A percentile compares a stretch with the other conserved stretches of the same genome.
These are phyloP conservation scores for Pezicula carpinea DNA, from an alignment of 2,329 filamentous ascomycete species.

Conservation along the genomic window DNA sequence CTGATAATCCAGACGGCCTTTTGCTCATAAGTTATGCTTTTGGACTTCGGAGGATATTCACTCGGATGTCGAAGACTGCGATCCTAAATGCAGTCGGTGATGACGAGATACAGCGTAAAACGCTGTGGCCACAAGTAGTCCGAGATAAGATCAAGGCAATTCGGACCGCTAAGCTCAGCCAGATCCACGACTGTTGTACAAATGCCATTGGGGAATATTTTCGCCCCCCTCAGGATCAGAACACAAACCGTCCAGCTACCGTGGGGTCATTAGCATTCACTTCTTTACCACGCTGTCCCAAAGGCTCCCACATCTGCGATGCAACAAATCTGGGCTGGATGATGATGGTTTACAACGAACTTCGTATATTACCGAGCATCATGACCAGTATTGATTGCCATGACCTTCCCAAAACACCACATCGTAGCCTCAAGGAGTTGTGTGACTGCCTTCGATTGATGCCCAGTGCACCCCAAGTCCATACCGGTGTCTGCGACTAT, in stretches of 20 bases:
- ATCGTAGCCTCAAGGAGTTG: conserved; percentile 40
- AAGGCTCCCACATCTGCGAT: conserved; percentile 45
- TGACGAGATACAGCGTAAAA: conserved; percentile 36
- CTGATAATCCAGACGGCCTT: conserved; percentile 45
- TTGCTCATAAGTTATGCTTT: conserved; percentile 50
- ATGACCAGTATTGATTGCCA: conserved; percentile 26
- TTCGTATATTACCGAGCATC: conserved; percentile 39
- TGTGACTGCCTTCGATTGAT: conserved; percentile 39
- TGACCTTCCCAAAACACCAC: conserved; percentile 20
- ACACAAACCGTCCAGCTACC: conserved; percentile 12
- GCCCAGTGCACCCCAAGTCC: conserved; percentile 38
- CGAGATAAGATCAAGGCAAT: conserved; percentile 45
- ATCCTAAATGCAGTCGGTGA: conserved; percentile 42
- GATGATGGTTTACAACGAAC: conserved; percentile 45
- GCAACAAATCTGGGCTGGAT: conserved; percentile 49
- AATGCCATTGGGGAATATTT: conserved; percentile 43
- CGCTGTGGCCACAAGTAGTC: conserved; percentile 41
- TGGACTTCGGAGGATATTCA: conserved; percentile 44
- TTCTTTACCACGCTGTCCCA: conserved; percentile 42
- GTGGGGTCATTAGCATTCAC: conserved; percentile 29
- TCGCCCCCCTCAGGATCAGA: conserved; percentile 14
- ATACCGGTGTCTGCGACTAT: conserved; percentile 45
- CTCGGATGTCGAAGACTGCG: conserved; percentile 43
- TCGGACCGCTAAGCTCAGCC: conserved; percentile 44
- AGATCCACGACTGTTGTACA: conserved; percentile 43